A percentile compares a stretch with the other conserved stretches of the same genome.
Conservation (phyloP, 306 rosid genomes). For the Quercus variabilis region DNA sequence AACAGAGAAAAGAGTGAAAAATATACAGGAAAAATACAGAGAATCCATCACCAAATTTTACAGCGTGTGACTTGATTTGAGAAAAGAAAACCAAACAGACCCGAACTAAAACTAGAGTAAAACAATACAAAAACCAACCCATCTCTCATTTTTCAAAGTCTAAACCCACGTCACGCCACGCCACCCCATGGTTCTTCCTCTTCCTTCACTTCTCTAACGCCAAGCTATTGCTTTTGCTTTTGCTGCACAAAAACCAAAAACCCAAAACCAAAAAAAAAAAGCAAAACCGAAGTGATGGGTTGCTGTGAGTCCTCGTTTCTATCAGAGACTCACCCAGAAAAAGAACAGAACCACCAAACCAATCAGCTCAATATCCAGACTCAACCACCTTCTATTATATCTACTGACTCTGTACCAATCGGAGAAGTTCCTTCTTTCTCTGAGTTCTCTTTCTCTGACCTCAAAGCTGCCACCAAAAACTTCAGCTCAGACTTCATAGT, state of each 20-base stretch:
- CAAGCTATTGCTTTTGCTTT: not conserved
- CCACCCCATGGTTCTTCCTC: not conserved
- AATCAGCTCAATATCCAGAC: not conserved
- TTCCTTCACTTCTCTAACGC: not conserved
- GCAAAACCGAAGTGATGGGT: conserved; percentile 42
- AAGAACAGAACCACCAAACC: conserved; percentile 24
- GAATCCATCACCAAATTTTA: not conserved
- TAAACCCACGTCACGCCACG: not conserved
- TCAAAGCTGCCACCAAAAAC: conserved; percentile 76
- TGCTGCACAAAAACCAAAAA: not conserved
- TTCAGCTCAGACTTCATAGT: conserved; percentile 79
- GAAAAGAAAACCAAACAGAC: not conserved
- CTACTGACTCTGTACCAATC: conserved; percentile 28
- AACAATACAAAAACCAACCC: not conserved
- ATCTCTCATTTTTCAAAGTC: not conserved
- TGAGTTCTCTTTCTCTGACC: conserved; percentile 74
- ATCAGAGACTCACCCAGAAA: conserved; percentile 43
- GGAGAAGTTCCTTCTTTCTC: conserved; percentile 47
- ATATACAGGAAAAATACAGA: not conserved
- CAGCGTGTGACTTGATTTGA: not conserved
- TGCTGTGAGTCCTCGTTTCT: conserved; percentile 54
- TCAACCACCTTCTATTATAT: conserved; percentile 25
- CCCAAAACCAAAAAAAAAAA: not conserved
- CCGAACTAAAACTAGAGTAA: not conserved
- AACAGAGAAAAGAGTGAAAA: not conserved